Evolutionary conservation across 768 basidiomycete species (phyloP), one percentile per base, ranked within the genome.

Genomic region (Suillus clintonianus): DNA sequence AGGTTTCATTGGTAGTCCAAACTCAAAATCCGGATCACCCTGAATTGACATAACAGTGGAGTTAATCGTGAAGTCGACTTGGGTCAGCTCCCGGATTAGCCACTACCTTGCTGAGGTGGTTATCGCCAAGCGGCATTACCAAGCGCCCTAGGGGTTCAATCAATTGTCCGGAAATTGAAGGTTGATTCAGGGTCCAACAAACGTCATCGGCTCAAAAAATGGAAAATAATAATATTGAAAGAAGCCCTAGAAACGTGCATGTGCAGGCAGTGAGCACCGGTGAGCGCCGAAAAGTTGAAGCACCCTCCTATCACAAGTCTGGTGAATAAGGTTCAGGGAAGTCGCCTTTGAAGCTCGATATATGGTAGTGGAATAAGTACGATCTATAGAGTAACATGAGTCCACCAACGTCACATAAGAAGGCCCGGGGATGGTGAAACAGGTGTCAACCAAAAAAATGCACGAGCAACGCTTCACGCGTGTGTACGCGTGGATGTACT

Each of bases 341-440:
- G 32, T 53, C 51, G 32, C 6, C 39, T 39, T 37, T 39, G 55
- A 55, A 22, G 54, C 36, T 37, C n/a, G 37, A 43, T 34, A 24
- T 43, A 62, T 34, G 39, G 22, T 58, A 59, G 55, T 61, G 59
- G 45, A 60, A 39, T 60, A 63, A 51, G 48, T 50, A 61, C 59
- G 59, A 61, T 48, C 30, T 37, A 60, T 61, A 60, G 60, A 30
- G 37, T 47, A 59, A 27, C 37, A 59, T 30, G 32, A 59, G 41
- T 41, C 55, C 51, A 55, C 34, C 50, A 42, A 34, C 41, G 6
- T 19, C 27, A 37, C 62, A 22, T 30, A 17, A 60, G 27, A 47
- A 43, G 19, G 37, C 27, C 17, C 57, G 27, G 24, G 24, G 41
- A 60, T 22, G 32, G 34, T 39, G 37, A 41, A 47, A 37, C 43